These are phyloP conservation scores for Jatropha multifida DNA, from an alignment of 441 rosid genomes.

Conservation along the genomic window DNA sequence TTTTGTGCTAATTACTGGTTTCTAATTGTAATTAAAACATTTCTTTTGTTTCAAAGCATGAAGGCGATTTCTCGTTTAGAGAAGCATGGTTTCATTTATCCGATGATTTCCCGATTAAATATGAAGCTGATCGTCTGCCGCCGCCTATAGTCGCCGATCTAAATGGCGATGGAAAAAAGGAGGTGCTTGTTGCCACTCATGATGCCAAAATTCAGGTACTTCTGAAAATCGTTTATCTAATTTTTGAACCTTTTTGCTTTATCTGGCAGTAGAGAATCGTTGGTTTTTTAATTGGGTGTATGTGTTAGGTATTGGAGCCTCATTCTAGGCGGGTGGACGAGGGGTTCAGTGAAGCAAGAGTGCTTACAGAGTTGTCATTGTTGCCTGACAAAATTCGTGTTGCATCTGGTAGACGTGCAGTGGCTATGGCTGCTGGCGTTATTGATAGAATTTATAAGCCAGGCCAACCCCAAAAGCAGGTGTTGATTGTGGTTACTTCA, in stretches of 20 bases:
- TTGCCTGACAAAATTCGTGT: constrained; percentile 91
- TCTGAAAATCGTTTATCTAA: background rate
- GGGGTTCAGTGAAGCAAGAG: constrained; percentile 86
- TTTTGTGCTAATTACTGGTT: background rate
- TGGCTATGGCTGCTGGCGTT: constrained; percentile 95
- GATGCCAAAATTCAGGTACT: constrained; percentile 88
- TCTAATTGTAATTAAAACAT: background rate
- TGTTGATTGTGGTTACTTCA: constrained; percentile 92
- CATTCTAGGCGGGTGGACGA: constrained; percentile 83
- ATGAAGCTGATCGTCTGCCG: constrained; percentile 89
- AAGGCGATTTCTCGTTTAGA: constrained; percentile 93
- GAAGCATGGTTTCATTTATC: constrained; percentile 94
- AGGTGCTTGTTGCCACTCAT: constrained; percentile 83
- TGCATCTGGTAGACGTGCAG: constrained; percentile 83
- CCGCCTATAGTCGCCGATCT: constrained; percentile 91
- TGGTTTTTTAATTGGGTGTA: background rate
- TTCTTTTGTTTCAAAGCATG: constrained; percentile 48
- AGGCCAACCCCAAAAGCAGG: constrained; percentile 88
- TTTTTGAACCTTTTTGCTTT: background rate
- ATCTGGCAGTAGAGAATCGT: background rate
- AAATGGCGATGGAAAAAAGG: constrained; percentile 91
- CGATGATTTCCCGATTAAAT: constrained; percentile 84
- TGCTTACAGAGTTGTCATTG: constrained; percentile 58
- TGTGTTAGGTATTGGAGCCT: constrained; percentile 79
- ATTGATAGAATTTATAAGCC: constrained; percentile 62